These are phyloP conservation scores for Vachellia pachyceras DNA, from an alignment of 306 rosid genomes.

Conservation along the genomic window DNA sequence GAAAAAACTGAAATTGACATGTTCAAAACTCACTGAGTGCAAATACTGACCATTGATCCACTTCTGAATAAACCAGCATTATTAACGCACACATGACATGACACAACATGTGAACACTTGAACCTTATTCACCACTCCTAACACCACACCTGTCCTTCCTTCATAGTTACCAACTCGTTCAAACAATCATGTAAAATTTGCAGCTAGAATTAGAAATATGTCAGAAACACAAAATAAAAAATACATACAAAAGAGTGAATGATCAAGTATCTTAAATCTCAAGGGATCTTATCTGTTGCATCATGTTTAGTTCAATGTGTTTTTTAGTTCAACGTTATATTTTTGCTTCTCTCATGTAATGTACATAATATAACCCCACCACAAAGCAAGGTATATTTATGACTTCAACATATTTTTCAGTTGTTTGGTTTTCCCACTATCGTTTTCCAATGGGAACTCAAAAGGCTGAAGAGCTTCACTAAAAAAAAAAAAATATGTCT, in stretches of 20 bases:
- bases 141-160: not conserved
- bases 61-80: not conserved
- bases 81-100: not conserved
- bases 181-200: constrained; percentile 17
- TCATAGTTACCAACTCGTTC: constrained; percentile 7
- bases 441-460: constrained; percentile 11
- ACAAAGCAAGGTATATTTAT: not conserved
- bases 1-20: not conserved
- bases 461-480: not conserved
- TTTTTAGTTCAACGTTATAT: not conserved
- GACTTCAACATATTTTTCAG: not conserved
- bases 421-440: not conserved
- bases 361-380: not conserved
- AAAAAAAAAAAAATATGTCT: not conserved
- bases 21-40: not conserved
- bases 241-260: not conserved
- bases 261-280: not conserved
- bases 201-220: constrained; percentile 17
- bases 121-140: not conserved
- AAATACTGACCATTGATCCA: not conserved
- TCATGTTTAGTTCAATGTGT: not conserved
- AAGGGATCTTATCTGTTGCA: not conserved
- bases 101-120: not conserved
- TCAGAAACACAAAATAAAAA: constrained; percentile 7
- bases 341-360: not conserved